These are phyloP conservation scores for Triangularia setosa DNA, from an alignment of 2,329 filamentous ascomycete genomes.

Conservation along the genomic window DNA sequence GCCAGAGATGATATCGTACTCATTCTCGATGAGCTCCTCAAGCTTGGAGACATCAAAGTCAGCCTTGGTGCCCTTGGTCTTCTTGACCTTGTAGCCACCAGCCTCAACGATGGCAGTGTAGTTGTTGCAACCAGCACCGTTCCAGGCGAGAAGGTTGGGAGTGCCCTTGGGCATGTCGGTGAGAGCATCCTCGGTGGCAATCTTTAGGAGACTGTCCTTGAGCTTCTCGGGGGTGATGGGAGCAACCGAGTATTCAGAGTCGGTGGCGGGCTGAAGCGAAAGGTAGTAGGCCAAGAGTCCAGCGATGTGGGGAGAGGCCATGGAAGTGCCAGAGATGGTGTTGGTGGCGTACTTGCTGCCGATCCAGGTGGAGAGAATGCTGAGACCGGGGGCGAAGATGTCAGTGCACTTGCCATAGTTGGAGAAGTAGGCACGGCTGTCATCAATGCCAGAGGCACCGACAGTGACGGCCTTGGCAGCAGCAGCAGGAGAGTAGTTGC, in stretches of 20 bases:
- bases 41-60: constrained; percentile 52
- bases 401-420: constrained; percentile 99
- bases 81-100: constrained; percentile 64
- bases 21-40: constrained; percentile 56
- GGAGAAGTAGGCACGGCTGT: constrained; percentile 99
- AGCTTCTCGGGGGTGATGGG: constrained; percentile 90
- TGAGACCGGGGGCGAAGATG: constrained; percentile 95
- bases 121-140: constrained; percentile 93
- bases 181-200: constrained; percentile 76
- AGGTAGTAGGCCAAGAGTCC: constrained; percentile 98
- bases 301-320: constrained; percentile 95
- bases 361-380: constrained; percentile 98
- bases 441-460: constrained; percentile 86
- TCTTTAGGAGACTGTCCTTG: constrained; percentile 80
- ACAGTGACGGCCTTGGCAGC: constrained; percentile 91
- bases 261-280: constrained; percentile 84
- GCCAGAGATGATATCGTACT: constrained; percentile 57
- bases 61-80: constrained; percentile 40
- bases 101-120: constrained; percentile 75
- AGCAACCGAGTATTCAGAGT: constrained; percentile 88
- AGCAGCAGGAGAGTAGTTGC: constrained; percentile 97
- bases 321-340: constrained; percentile 98
- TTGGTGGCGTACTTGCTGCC: constrained; percentile 94
- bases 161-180: constrained; percentile 81
- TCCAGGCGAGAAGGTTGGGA: constrained; percentile 95